phyloP scores from a whole-genome alignment of 2,329 filamentous ascomycete genomes.

The Fusarium compactum region DNA sequence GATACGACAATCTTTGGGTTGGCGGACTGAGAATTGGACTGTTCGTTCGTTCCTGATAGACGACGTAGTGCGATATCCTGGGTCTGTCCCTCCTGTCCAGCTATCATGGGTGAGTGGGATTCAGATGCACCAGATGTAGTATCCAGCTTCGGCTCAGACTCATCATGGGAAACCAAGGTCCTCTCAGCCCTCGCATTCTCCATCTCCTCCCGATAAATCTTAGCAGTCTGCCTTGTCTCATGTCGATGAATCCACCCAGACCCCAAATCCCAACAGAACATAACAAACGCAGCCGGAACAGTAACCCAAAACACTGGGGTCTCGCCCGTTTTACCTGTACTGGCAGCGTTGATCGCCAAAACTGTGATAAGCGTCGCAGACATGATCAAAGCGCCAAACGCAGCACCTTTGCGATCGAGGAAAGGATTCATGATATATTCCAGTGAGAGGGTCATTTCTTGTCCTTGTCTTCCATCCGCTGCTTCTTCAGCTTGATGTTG shows the following conservation, averaged over 20 bases:
- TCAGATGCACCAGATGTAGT: not conserved
- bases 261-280: slow-evolving; percentile 75
- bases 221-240: slow-evolving; percentile 72
- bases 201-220: slow-evolving; percentile 59
- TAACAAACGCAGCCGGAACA: slow-evolving; percentile 73
- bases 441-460: slow-evolving; percentile 67
- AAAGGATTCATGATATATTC: slow-evolving; percentile 83
- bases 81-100: not conserved
- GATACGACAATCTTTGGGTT: slow-evolving; percentile 15
- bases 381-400: slow-evolving; percentile 75
- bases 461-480: slow-evolving; percentile 50
- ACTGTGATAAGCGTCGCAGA: slow-evolving; percentile 74
- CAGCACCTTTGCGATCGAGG: slow-evolving; percentile 73
- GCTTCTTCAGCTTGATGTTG: slow-evolving; percentile 66
- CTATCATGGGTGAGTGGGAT: not conserved
- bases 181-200: slow-evolving; percentile 25
- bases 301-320: slow-evolving; percentile 76
- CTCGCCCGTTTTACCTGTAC: slow-evolving; percentile 59
- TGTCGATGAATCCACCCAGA: slow-evolving; percentile 73
- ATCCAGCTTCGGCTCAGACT: not conserved
- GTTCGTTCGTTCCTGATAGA: not conserved
- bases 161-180: not conserved
- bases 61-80: slow-evolving; percentile 3
- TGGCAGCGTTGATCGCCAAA: slow-evolving; percentile 73
- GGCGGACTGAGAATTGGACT: not conserved